These are phyloP conservation scores for Boeremia lycopersici DNA, from an alignment of 2,329 filamentous ascomycete genomes.

Conservation along the genomic window DNA sequence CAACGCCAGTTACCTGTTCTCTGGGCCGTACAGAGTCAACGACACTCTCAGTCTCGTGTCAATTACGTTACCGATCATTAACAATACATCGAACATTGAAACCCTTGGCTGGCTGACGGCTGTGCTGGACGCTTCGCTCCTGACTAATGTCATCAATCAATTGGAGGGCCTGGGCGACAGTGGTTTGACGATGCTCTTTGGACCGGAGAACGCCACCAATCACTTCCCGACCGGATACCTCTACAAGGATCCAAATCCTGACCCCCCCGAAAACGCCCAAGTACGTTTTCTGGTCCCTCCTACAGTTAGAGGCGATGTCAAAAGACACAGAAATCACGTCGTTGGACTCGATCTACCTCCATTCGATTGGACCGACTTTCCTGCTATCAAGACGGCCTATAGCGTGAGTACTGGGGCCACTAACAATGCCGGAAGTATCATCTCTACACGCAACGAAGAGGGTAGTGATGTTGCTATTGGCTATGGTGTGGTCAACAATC, in stretches of 20 bases:
- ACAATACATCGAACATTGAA: conserved; percentile 64
- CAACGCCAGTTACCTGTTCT: conserved; percentile 65
- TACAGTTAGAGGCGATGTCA: conserved; percentile 27
- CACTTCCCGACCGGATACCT: conserved; percentile 46
- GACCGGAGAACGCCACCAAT: conserved; percentile 70
- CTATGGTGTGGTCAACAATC: conserved; percentile 71
- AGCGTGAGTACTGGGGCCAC: conserved; percentile 51
- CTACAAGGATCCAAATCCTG: conserved; percentile 28
- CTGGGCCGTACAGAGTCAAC: conserved; percentile 78
- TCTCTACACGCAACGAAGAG: conserved; percentile 77
- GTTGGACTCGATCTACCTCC: conserved; percentile 29
- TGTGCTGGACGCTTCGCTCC: conserved; percentile 69
- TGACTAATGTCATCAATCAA: conserved; percentile 67
- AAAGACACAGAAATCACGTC: conserved; percentile 38
- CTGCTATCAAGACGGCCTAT: conserved; percentile 67
- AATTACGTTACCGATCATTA: conserved; percentile 78
- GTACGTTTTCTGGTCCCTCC: conserved; percentile 46
- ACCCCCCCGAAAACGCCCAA: conserved; percentile 30
- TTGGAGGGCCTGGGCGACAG: conserved; percentile 73
- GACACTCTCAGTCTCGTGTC: conserved; percentile 76
- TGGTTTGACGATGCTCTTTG: conserved; percentile 73
- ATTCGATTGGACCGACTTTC: conserved; percentile 68
- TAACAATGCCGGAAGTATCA: conserved; percentile 71
- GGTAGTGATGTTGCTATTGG: conserved; percentile 75
- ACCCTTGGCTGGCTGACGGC: conserved; percentile 85